phyloP scores from a whole-genome alignment of 768 basidiomycete species.

The Tylopilus vinaceipallidus region DNA sequence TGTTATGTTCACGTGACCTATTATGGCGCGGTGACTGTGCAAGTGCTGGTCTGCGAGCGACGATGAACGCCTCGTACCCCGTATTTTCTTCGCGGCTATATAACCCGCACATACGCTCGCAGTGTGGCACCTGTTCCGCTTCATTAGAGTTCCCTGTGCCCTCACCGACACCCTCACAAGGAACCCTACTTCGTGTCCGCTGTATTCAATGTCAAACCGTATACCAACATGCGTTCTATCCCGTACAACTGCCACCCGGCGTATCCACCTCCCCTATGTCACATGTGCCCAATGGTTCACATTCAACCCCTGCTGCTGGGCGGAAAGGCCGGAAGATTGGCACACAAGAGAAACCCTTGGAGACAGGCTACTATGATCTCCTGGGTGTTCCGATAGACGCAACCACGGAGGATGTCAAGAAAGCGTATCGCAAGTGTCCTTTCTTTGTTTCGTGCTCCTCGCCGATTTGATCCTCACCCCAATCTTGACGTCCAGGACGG shows the following conservation, averaged over 20 bases:
- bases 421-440: slow-evolving; percentile 67
- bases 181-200: slow-evolving; percentile 60
- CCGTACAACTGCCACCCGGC: slow-evolving; percentile 49
- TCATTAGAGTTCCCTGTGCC: slow-evolving; percentile 71
- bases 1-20: no score
- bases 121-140: slow-evolving; percentile 54
- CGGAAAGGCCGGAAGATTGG: slow-evolving; percentile 77
- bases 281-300: slow-evolving; percentile 21
- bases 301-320: slow-evolving; percentile 11
- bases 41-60: slow-evolving; percentile 19
- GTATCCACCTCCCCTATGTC: slow-evolving; percentile 10
- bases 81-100: slow-evolving; percentile 63
- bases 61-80: slow-evolving; percentile 47
- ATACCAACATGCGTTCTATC: slow-evolving; percentile 66
- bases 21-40: background rate
- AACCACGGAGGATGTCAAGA: slow-evolving; percentile 84
- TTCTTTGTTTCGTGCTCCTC: background rate
- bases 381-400: slow-evolving; percentile 75
- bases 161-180: slow-evolving; percentile 49
- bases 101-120: slow-evolving; percentile 64
- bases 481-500: slow-evolving; percentile 45
- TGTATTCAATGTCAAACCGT: slow-evolving; percentile 67
- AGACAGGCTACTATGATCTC: slow-evolving; percentile 89
- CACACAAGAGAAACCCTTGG: slow-evolving; percentile 83
- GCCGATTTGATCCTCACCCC: background rate